Base-by-base conservation (phyloP, 2,329 filamentous ascomycete species). In the Teratosphaeria viscida region DNA sequence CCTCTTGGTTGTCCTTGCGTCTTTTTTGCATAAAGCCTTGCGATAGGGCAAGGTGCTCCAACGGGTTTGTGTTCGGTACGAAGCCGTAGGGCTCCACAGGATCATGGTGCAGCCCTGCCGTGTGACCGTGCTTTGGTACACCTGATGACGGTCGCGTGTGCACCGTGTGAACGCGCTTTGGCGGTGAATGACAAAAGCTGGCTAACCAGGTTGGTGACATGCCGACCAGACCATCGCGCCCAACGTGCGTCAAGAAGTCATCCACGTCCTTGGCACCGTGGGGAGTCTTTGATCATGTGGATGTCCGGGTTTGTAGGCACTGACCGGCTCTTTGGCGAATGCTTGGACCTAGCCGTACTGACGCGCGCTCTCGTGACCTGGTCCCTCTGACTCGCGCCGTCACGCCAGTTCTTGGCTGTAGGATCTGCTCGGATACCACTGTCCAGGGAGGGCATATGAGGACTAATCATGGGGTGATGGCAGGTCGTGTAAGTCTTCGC, bases 81-180 rank as follows among this genome's bases (percentile, higher is more conserved):
- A n/a, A n/a, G 34, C 37, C 29, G 54, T 55, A 35, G 16, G 16
- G 32, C 35, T 35, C 29, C 54, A 23, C 54, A 56, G 1, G 19
- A n/a, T 49, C 54, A 56, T 35, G 54, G 29, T 56, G 54, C 54
- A 56, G 54, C 54, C 54, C 54, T 56, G 54, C 54, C 14, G 35
- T 39, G 23, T 39, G 12, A 35, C 43, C n/a, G 19, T 49, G 43
- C 19, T 49, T 49, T 23, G 43, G 23, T 10, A 23, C 43, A 49
- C 43, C 43, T 49, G 43, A 23, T 49, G 10, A 23, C 29, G 29
- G 29, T 32, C 29, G 7, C 29, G 29, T 32, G 29, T 32, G 7
- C 29, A 7, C 29, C 29, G 29, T 32, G 29, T 32, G 29, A 32
- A 32, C 29, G 29, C 29, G 29, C 4, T 7, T 32, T 32, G 5